Conservation (phyloP, 768 basidiomycete genomes). For the Kondoa subrosea region DNA sequence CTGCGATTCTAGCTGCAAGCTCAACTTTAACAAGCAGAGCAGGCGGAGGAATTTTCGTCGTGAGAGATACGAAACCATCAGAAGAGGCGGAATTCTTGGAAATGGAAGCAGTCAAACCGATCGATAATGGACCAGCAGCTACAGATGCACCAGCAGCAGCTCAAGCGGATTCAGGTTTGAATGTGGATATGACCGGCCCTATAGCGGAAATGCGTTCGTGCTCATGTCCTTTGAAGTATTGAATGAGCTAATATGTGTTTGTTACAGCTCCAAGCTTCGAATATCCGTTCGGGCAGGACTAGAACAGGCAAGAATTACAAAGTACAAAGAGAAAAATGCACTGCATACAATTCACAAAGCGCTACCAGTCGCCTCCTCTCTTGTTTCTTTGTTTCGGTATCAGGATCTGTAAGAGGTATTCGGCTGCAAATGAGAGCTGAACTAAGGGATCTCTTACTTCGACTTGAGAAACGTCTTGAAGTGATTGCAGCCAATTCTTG, state of each 20-base stretch:
- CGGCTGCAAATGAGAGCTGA: background rate
- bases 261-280: background rate
- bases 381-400: background rate
- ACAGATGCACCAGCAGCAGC: background rate
- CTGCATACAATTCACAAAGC: background rate
- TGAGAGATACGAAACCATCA: constrained; percentile 54
- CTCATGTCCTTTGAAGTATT: background rate
- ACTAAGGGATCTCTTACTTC: background rate
- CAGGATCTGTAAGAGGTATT: background rate
- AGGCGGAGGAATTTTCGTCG: constrained; percentile 73
- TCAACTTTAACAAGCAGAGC: constrained; percentile 37
- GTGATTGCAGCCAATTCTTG: background rate
- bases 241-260: background rate
- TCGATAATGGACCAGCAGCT: background rate
- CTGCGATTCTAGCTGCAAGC: constrained; percentile 11
- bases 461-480: background rate
- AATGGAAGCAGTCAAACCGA: constrained; percentile 29
- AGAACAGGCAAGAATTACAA: background rate
- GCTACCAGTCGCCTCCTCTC: background rate
- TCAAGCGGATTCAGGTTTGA: background rate
- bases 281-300: background rate
- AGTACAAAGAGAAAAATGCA: background rate
- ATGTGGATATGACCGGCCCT: background rate
- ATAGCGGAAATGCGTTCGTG: background rate
- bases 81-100: constrained; percentile 61